Evolutionary conservation across 2,329 filamentous ascomycete genomes (phyloP).

Genomic region (Penicillium hesseltinei): DNA sequence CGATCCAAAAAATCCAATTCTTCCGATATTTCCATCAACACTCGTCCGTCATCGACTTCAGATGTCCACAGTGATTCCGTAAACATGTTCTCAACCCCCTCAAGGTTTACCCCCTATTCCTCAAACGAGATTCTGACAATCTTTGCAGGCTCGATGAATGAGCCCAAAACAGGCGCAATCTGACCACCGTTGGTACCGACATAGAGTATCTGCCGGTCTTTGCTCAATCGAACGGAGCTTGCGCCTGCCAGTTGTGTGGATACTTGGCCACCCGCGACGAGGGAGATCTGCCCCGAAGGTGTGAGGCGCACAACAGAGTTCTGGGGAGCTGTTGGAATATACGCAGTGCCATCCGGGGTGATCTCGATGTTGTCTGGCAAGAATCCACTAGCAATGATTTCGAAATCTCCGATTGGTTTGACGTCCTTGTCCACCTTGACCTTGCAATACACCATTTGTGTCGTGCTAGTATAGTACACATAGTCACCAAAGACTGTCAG

Average conservation of each 20-base stretch:
- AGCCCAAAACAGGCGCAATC: conserved; percentile 24
- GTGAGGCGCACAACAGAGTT: conserved; percentile 25
- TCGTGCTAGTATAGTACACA: conserved; percentile 26
- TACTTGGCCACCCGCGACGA: conserved; percentile 23
- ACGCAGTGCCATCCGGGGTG: conserved; percentile 19
- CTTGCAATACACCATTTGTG: conserved; percentile 22
- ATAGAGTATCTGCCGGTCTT: conserved; percentile 20
- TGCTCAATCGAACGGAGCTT: conserved; percentile 17
- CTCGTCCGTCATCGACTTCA: neutral
- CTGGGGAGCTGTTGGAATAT: conserved; percentile 24
- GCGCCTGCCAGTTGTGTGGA: conserved; percentile 24
- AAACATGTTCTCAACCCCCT: neutral
- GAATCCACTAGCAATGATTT: conserved; percentile 26
- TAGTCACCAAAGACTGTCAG: conserved; percentile 17
- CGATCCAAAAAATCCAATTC: neutral
- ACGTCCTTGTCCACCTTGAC: conserved; percentile 20
- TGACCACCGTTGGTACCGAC: conserved; percentile 27
- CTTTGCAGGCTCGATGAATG: conserved; percentile 25
- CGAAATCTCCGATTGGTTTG: conserved; percentile 17
- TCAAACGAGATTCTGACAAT: conserved; percentile 17
- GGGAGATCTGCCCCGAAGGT: conserved; percentile 20
- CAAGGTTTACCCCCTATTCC: neutral
- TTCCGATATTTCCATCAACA: neutral
- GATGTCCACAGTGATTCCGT: neutral
- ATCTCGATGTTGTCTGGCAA: conserved; percentile 24